Base-by-base conservation (phyloP, 169 alveolate species). In the Cryptosporidium xiaoi region DNA sequence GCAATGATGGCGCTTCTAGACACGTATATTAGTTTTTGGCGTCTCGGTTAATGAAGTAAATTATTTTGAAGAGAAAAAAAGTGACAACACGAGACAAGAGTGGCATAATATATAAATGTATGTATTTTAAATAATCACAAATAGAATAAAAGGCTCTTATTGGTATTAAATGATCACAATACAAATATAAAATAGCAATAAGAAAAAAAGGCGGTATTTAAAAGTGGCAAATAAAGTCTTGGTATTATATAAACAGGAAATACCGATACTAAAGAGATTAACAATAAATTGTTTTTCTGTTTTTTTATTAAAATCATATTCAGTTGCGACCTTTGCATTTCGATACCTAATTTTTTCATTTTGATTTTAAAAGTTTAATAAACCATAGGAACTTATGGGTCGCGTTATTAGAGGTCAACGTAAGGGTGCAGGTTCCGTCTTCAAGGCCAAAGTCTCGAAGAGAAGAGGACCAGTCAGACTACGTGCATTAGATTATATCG, bases 391-490 rank as follows among this genome's bases (percentile, higher is more conserved):
- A 77, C 65, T 48, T 55, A 90, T 90, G 91, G 90, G 93, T 53
- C 91, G 91, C 62, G 84, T 92, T 64, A 46, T 92, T 64, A 82
- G 95, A 90, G 98, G 98, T 77, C 99, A 97, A 92, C 95, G 99
- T 87, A 97, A 97, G 96, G 99, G 99, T 83, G 93, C 96, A 68
- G 99, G 99, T 48, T 92, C 98, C 27, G 94, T 97, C 53, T 97
- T 97, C 95, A 96, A 85, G 91, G 94, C 99, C 67, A 97, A 96
- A 93, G 93, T 94, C 55, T 95, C 96, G 71, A 92, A 95, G 91
- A 91, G 99, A 82, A 95, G 96, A 93, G 99, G 99, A 33, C 97
- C 98, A 56, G 99, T 98, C 58, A 95, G 94, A 95, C 95, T 97
- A 65, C 96, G 99, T 82, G 93, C 95, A 68, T 93, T 96, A 71